These are phyloP conservation scores for Daedaleopsis sinensis DNA, from an alignment of 768 basidiomycete genomes.

Conservation along the genomic window DNA sequence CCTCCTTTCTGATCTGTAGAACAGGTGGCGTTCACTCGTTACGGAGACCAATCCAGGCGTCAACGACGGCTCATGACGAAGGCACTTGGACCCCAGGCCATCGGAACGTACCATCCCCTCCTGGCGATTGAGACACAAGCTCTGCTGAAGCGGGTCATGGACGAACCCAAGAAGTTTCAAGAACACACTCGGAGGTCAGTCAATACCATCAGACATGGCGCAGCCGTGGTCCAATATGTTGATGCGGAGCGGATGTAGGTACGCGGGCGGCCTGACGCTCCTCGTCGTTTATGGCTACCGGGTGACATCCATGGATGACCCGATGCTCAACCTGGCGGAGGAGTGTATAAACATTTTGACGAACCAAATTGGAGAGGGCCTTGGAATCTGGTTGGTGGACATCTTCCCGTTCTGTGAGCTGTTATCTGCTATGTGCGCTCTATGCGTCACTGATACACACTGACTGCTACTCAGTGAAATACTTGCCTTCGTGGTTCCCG, in stretches of 20 bases:
- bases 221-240: neutral
- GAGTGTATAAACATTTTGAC: conserved; percentile 45
- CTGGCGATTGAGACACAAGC: conserved; percentile 56
- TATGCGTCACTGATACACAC: conserved; percentile 25
- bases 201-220: neutral
- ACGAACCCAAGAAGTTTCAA: conserved; percentile 38
- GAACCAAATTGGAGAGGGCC: conserved; percentile 46
- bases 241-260: conserved; percentile 35
- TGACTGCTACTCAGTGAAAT: conserved; percentile 39
- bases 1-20: too few species aligned
- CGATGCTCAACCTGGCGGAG: conserved; percentile 44
- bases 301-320: conserved; percentile 42
- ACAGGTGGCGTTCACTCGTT: conserved; percentile 65
- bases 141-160: conserved; percentile 58
- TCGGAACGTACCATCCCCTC: conserved; percentile 59
- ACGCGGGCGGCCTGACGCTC: conserved; percentile 56
- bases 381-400: conserved; percentile 49
- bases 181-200: conserved; percentile 40
- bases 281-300: conserved; percentile 67
- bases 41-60: conserved; percentile 62
- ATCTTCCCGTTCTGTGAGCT: conserved; percentile 40
- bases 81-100: conserved; percentile 54
- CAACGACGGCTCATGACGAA: conserved; percentile 69
- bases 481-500: conserved; percentile 68
- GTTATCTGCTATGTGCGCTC: neutral